Evolutionary conservation across 169 alveolate species (phyloP), one percentile per base, ranked within the genome.

Genomic region (Besnoitia besnoiti): DNA sequence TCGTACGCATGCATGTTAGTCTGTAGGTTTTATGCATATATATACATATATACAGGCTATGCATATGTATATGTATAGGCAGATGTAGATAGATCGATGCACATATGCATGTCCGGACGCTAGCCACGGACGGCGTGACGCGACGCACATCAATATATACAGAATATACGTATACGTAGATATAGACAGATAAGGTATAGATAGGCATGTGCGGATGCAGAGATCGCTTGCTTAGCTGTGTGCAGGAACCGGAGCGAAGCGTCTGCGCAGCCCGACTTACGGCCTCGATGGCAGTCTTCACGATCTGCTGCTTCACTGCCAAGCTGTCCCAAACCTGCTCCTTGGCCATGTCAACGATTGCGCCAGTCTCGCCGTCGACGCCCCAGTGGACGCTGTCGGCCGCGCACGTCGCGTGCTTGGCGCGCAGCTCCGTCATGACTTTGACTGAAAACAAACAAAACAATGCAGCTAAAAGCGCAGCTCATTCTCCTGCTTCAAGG

Each of bases 241-340:
- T n/a, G n/a, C n/a, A n/a, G n/a, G n/a, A n/a, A n/a, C 67, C n/a
- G 67, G 67, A 51, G 24, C 14, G 24, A 51, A 51, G 67, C n/a
- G 24, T 37, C 14, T 44, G 84, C 46, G 5, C 24, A 3, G 5
- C 46, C 16, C 30, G 12, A 49, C 97, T 95, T 49, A 97, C 94
- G 50, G 99, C 97, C 92, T 99, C 99, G 46, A 99, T 97, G 46
- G 99, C 99, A 37, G 99, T 97, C 96, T 98, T 99, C 96, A 96
- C 97, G 46, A 99, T 97, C 93, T 99, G 99, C 91, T 97, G 96
- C 95, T 99, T 99, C 55, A 98, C 99, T 4, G 99, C 98, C 3
- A 97, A 96, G 44, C 99, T 97, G 91, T 99, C 99, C 98, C 98
- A 98, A 35, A 99, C 96, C 49, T 96, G 96, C 39, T 95, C 80